Base-by-base conservation (phyloP, 495 filamentous ascomycete species). In the Podospora sp. region DNA sequence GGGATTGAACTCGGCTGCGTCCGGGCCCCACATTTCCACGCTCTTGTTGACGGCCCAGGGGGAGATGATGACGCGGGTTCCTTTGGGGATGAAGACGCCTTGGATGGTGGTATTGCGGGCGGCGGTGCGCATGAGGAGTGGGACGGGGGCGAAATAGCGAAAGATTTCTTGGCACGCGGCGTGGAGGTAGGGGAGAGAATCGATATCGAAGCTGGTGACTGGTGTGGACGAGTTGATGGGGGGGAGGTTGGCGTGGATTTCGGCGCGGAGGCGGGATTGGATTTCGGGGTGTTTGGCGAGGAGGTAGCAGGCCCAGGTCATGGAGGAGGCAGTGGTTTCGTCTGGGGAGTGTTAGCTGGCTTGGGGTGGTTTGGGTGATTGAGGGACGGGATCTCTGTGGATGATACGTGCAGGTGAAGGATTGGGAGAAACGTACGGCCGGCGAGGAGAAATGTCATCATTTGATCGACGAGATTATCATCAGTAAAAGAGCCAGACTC, bases 361-460 rank as follows among this genome's bases (percentile, higher is more conserved):
- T 33, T 8, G 29, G 29, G 29, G 29, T 33, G 29, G n/a, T n/a
- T 33, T 33, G 29, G 29, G 29, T 4, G 29, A 3, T 33, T 3
- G 29, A 8, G 8, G 29, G 29, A 33, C 4, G 29, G 8, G 29
- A 4, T 33, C n/a, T n/a, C n/a, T n/a, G n/a, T n/a, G n/a, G n/a
- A n/a, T n/a, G n/a, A n/a, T n/a, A n/a, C n/a, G n/a, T n/a, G n/a
- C n/a, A n/a, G n/a, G n/a, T n/a, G n/a, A n/a, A n/a, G n/a, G n/a
- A n/a, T n/a, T n/a, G n/a, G n/a, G n/a, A n/a, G 29, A 8, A 8
- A 33, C 29, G 29, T 33, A 33, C 29, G 94, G 20, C 94, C 94
- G 0, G 94, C 94, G 0, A 89, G 91, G 2, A 97, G 87, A 81
- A 97, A 97, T 2, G 94, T 97, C 93, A 97, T 96, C 75, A 95